phyloP scores from a whole-genome alignment of 495 filamentous ascomycete genomes.

The Alectoria sarmentosa region DNA sequence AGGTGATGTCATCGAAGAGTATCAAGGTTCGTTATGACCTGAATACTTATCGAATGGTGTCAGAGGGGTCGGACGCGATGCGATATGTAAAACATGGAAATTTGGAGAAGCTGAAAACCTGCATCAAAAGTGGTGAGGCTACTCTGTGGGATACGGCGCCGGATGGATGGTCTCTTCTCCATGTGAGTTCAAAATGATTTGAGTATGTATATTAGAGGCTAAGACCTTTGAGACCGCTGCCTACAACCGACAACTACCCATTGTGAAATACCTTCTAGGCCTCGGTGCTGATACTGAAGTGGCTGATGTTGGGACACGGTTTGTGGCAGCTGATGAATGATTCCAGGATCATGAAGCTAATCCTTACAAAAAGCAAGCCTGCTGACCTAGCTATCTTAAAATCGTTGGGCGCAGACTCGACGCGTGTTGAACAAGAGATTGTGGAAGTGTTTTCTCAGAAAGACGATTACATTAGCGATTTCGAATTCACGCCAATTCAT shows the following conservation, averaged over 20 bases:
- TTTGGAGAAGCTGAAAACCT: slow-evolving; percentile 16
- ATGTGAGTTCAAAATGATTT: slow-evolving; percentile 15
- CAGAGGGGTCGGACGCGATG: slow-evolving; percentile 17
- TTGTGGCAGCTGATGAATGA: background rate
- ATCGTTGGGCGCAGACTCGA: slow-evolving; percentile 11
- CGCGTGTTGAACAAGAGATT: slow-evolving; percentile 13
- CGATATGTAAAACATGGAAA: slow-evolving; percentile 18
- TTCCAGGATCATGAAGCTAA: background rate
- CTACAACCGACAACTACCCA: slow-evolving; percentile 18
- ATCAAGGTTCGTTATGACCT: slow-evolving; percentile 20
- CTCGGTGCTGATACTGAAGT: slow-evolving; percentile 15
- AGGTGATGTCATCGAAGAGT: slow-evolving; percentile 16
- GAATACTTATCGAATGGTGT: slow-evolving; percentile 18
- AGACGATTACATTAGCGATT: slow-evolving; percentile 18
- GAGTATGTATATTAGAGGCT: too few species aligned
- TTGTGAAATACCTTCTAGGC: slow-evolving; percentile 15
- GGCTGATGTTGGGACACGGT: slow-evolving; percentile 16
- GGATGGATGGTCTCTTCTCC: slow-evolving; percentile 23
- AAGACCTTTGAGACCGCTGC: slow-evolving; percentile 3
- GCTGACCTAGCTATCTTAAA: slow-evolving; percentile 18
- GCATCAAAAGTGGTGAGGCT: slow-evolving; percentile 12
- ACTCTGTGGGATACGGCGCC: slow-evolving; percentile 19
- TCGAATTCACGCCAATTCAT: slow-evolving; percentile 17
- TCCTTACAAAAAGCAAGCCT: slow-evolving; percentile 6
- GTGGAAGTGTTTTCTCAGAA: slow-evolving; percentile 20